phyloP scores from a whole-genome alignment of 805 yeast species.

The Citeromyces nyonsensis region DNA sequence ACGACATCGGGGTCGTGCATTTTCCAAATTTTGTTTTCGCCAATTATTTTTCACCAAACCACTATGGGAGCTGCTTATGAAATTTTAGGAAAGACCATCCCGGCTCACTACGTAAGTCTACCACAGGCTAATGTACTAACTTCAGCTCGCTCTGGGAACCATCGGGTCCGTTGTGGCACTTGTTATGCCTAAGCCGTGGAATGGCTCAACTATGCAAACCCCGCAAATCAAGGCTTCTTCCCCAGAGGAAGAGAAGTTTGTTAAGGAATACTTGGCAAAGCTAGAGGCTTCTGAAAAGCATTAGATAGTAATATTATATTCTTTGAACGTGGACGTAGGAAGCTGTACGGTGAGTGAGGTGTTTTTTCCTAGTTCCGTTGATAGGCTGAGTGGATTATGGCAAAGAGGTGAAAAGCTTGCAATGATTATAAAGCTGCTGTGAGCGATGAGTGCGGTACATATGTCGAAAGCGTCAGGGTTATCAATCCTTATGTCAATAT shows the following conservation, averaged over 20 bases:
- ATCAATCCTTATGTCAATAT: no score
- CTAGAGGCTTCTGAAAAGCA: slow-evolving; percentile 8
- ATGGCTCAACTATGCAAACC: slow-evolving; percentile 36
- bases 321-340: no score
- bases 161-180: slow-evolving; percentile 51
- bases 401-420: no score
- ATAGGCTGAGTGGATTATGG: no score
- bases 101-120: slow-evolving; percentile 56
- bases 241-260: slow-evolving; percentile 83
- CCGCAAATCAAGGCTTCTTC: slow-evolving; percentile 66
- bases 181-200: slow-evolving; percentile 65
- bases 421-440: no score
- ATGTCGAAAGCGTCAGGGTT: no score
- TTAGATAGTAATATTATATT: no score
- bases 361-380: no score
- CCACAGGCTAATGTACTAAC: not conserved
- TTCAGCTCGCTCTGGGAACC: slow-evolving; percentile 64
- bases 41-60: not conserved
- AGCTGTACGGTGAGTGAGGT: no score
- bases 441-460: no score
- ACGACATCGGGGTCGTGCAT: no score
- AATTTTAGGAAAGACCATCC: slow-evolving; percentile 73
- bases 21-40: no score
- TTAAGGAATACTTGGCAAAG: slow-evolving; percentile 49
- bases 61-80: slow-evolving; percentile 74